Evolutionary conservation across 805 yeast species (phyloP).

Genomic region (Yarrowia hollandica): DNA sequence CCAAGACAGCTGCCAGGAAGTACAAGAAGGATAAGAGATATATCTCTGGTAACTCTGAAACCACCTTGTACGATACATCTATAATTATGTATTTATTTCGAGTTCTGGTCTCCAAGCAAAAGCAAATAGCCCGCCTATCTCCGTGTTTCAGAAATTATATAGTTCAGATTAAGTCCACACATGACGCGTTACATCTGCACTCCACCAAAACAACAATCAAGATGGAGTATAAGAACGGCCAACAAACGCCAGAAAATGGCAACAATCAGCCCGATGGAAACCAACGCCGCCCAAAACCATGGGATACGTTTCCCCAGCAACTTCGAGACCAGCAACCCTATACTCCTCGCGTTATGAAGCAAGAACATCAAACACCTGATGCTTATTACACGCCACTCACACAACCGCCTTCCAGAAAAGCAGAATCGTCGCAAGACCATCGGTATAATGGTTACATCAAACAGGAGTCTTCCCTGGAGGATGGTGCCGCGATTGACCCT

Average conservation of each 20-base stretch:
- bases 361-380: not conserved
- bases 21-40: no score
- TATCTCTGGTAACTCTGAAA: no score
- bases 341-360: slow-evolving; percentile 5
- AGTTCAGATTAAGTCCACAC: slow-evolving; percentile 16
- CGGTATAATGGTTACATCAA: not conserved
- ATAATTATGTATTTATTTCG: no score
- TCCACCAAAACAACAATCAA: slow-evolving; percentile 19
- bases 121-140: not conserved
- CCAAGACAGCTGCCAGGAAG: no score
- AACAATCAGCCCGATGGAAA: not conserved
- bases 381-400: not conserved
- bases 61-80: no score
- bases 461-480: not conserved
- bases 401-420: not conserved
- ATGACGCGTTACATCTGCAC: slow-evolving; percentile 23
- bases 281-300: not conserved
- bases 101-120: no score
- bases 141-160: not conserved
- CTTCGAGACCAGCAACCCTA: not conserved
- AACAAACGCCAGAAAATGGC: slow-evolving; percentile 13
- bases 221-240: not conserved
- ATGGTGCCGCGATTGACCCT: slow-evolving; percentile 8
- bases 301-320: not conserved
- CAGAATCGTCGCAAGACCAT: not conserved